phyloP scores from a whole-genome alignment of 805 yeast genomes.

The Ogataea nitratoaversa region DNA sequence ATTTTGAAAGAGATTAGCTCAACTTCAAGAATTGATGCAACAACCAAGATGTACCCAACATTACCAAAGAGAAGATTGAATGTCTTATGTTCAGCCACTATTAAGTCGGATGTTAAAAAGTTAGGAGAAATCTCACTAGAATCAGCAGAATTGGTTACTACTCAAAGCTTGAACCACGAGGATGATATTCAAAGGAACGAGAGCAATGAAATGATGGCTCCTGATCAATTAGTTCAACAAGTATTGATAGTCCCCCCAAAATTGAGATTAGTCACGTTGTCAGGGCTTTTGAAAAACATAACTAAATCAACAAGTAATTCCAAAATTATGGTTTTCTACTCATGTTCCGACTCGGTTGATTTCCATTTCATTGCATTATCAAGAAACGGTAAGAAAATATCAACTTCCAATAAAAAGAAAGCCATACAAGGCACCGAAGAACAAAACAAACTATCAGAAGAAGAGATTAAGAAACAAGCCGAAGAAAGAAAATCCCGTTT shows the following conservation, averaged over 20 bases:
- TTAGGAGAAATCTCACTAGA: conserved; percentile 74
- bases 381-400: conserved; percentile 43
- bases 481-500: conserved; percentile 4
- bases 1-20: conserved; percentile 60
- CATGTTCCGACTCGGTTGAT: conserved; percentile 96
- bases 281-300: conserved; percentile 56
- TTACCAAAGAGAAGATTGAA: conserved; percentile 72
- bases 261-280: conserved; percentile 75
- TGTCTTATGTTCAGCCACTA: conserved; percentile 91
- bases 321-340: conserved; percentile 78
- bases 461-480: conserved; percentile 6
- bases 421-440: conserved; percentile 3
- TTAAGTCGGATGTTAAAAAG: conserved; percentile 73
- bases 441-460: conserved; percentile 5
- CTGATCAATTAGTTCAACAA: conserved; percentile 84
- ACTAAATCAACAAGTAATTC: conserved; percentile 30
- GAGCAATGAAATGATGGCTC: conserved; percentile 48
- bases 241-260: conserved; percentile 89
- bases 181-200: conserved; percentile 14
- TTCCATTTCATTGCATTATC: conserved; percentile 80
- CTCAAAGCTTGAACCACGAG: conserved; percentile 20
- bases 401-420: conserved; percentile 23
- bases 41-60: conserved; percentile 40
- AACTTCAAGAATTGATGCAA: conserved; percentile 34
- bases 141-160: conserved; percentile 66